Evolutionary conservation across 1,139 yeast genomes (phyloP).

Genomic region (Magnusiomyces paraingens): DNA sequence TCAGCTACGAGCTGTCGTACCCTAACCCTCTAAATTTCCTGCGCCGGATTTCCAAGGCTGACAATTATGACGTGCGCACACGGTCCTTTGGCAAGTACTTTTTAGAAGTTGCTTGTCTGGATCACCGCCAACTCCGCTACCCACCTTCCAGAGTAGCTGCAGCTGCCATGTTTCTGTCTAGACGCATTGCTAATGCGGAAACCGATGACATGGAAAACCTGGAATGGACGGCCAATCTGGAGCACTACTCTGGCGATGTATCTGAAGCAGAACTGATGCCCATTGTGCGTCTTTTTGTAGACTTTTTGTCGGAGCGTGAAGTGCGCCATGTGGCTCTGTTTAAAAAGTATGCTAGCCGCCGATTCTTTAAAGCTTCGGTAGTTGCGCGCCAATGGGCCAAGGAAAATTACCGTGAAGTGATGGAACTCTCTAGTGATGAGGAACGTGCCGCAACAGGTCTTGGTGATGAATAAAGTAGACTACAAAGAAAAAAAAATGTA

Average conservation of each 20-base stretch:
- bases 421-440: no score
- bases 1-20: slow-evolving; percentile 74
- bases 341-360: slow-evolving; percentile 86
- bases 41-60: slow-evolving; percentile 90
- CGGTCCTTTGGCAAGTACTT: slow-evolving; percentile 89
- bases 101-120: slow-evolving; percentile 74
- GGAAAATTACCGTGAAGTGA: slow-evolving; percentile 27
- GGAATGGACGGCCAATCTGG: slow-evolving; percentile 62
- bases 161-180: slow-evolving; percentile 82
- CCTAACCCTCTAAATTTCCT: slow-evolving; percentile 94
- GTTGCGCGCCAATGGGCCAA: slow-evolving; percentile 91
- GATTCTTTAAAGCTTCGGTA: slow-evolving; percentile 85
- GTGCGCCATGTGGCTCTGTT: slow-evolving; percentile 89
- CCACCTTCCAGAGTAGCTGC: slow-evolving; percentile 85
- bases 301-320: slow-evolving; percentile 66
- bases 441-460: no score
- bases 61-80: slow-evolving; percentile 86
- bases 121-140: slow-evolving; percentile 70
- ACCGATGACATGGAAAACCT: slow-evolving; percentile 29
- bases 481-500: no score
- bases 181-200: slow-evolving; percentile 65
- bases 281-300: slow-evolving; percentile 66
- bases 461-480: no score
- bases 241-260: slow-evolving; percentile 92
- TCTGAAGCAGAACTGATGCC: slow-evolving; percentile 63